Percentiles rank a stretch among this genome's conserved stretches.
Conservation (phyloP, 1,139 yeast genomes). For the Nakaseomyces sp. region DNA sequence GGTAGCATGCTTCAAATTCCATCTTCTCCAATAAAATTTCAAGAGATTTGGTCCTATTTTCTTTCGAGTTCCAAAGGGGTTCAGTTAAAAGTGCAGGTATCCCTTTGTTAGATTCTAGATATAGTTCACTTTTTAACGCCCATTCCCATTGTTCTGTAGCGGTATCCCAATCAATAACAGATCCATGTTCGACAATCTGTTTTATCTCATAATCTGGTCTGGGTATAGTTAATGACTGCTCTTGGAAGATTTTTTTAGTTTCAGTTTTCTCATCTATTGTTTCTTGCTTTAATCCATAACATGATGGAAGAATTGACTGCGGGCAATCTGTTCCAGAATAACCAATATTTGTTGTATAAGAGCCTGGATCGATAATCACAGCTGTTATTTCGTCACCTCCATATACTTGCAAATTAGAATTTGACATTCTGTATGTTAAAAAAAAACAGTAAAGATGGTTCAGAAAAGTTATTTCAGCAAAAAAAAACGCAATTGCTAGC, state of each 20-base stretch:
- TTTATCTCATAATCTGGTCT: constrained; percentile 44
- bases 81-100: constrained; percentile 34
- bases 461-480: too few species aligned
- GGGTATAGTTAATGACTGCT: constrained; percentile 51
- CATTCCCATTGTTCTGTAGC: constrained; percentile 59
- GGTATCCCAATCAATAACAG: constrained; percentile 65
- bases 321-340: constrained; percentile 95
- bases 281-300: constrained; percentile 33
- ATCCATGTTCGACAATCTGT: constrained; percentile 53
- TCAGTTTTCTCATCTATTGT: constrained; percentile 18
- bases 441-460: too few species aligned
- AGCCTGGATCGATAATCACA: constrained; percentile 85
- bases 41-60: constrained; percentile 61
- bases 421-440: too few species aligned
- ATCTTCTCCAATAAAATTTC: constrained; percentile 68
- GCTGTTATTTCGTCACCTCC: constrained; percentile 85
- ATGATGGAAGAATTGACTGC: constrained; percentile 62
- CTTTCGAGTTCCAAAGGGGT: constrained; percentile 57
- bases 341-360: constrained; percentile 74
- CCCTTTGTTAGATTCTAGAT: constrained; percentile 28
- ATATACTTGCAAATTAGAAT: constrained; percentile 37
- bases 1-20: constrained; percentile 76
- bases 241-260: constrained; percentile 36
- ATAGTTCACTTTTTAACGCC: constrained; percentile 35
- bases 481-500: too few species aligned